These are phyloP conservation scores for Citrus inodora DNA, from an alignment of 345 rosid genomes.

Conservation along the genomic window DNA sequence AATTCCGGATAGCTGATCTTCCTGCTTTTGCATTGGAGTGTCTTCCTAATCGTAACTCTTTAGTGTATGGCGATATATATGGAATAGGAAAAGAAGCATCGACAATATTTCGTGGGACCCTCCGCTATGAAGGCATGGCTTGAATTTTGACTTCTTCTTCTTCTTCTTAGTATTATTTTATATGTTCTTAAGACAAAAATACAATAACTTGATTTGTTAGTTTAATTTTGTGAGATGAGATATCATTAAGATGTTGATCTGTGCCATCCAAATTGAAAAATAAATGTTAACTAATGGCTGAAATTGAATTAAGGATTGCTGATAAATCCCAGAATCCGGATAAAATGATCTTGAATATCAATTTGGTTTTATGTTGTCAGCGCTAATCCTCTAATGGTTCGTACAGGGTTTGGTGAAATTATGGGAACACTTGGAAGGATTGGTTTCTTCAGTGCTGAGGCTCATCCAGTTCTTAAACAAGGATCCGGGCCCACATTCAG, in stretches of 20 bases:
- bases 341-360: not conserved
- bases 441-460: constrained; percentile 55
- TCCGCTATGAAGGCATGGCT: constrained; percentile 84
- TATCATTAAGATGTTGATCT: not conserved
- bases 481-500: constrained; percentile 44
- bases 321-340: not conserved
- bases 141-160: not conserved
- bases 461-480: constrained; percentile 40
- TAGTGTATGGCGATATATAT: constrained; percentile 70
- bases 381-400: constrained; percentile 11
- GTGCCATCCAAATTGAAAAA: not conserved
- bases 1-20: constrained; percentile 63
- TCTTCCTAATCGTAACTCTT: constrained; percentile 82
- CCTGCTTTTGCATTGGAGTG: constrained; percentile 97
- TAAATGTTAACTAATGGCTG: not conserved
- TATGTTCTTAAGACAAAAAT: not conserved
- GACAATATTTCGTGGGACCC: constrained; percentile 86
- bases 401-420: constrained; percentile 65
- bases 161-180: not conserved
- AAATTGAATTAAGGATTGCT: not conserved
- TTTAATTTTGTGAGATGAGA: not conserved
- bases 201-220: not conserved
- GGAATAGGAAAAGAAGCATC: constrained; percentile 77
- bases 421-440: constrained; percentile 78
- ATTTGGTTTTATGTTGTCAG: not conserved